Conservation (phyloP, 148 eudicot species). For the Rhododendron griersonianum region DNA sequence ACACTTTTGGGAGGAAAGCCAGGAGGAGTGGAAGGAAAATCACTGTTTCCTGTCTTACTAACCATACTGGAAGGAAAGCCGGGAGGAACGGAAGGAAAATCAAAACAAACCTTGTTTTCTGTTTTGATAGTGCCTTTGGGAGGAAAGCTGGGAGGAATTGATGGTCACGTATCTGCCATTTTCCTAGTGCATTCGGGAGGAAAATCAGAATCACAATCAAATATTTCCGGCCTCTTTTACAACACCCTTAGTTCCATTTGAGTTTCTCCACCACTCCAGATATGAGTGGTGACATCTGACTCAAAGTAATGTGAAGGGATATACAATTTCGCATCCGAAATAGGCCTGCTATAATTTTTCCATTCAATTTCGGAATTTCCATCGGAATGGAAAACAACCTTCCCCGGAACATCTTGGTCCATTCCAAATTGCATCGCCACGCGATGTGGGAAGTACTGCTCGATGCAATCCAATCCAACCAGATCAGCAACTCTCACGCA, state of each 20-base stretch:
- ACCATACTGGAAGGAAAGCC: background rate
- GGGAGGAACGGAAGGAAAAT: background rate
- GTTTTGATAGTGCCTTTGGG: background rate
- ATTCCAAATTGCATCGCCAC: constrained; percentile 51
- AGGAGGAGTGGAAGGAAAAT: background rate
- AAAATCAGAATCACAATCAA: background rate
- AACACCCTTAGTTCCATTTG: background rate
- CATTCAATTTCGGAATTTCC: constrained; percentile 14
- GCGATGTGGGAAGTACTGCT: constrained; percentile 44
- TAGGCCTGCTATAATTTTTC: constrained; percentile 8
- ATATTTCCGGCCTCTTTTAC: background rate
- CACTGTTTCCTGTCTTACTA: background rate
- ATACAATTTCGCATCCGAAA: constrained; percentile 7
- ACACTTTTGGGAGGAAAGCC: background rate
- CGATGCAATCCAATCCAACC: constrained; percentile 34
- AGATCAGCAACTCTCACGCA: constrained; percentile 33
- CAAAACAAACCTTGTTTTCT: background rate
- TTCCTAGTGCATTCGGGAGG: background rate
- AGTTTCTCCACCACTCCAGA: constrained; percentile 10
- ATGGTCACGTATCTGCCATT: background rate
- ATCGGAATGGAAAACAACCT: background rate
- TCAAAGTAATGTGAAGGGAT: constrained; percentile 5
- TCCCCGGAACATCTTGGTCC: constrained; percentile 42
- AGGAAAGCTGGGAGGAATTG: background rate
- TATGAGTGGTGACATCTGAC: constrained; percentile 10